Evolutionary conservation across 768 basidiomycete species (phyloP).

Genomic region (Boletus rubroflammeus): DNA sequence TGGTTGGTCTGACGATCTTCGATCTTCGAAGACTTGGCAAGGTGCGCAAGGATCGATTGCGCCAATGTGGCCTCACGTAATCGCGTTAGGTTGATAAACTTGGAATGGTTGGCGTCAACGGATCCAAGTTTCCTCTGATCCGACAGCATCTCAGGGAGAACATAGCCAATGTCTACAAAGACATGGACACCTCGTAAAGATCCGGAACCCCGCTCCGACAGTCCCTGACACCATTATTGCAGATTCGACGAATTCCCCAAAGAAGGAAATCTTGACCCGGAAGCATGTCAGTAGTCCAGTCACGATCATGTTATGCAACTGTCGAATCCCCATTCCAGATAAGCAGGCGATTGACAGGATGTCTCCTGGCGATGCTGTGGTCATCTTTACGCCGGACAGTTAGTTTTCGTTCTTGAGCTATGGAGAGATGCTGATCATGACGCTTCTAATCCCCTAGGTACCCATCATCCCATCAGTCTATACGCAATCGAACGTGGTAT

Average conservation of each 20-base stretch:
- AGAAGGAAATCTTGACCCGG: slow-evolving; percentile 61
- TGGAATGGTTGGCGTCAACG: slow-evolving; percentile 87
- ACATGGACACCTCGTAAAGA: slow-evolving; percentile 77
- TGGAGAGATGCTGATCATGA: not conserved
- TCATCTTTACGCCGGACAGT: slow-evolving; percentile 93
- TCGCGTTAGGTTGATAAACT: slow-evolving; percentile 58
- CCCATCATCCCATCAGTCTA: slow-evolving; percentile 80
- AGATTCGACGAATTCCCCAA: slow-evolving; percentile 83
- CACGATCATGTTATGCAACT: not conserved
- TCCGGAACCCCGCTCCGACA: not conserved
- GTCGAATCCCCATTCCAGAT: slow-evolving; percentile 44
- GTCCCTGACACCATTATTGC: not conserved
- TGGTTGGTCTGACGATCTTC: slow-evolving; percentile 86
- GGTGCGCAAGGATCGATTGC: slow-evolving; percentile 34
- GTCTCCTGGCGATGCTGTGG: slow-evolving; percentile 80
- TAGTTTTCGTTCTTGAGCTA: slow-evolving; percentile 27
- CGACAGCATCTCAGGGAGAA: slow-evolving; percentile 77
- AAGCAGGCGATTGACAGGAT: slow-evolving; percentile 76
- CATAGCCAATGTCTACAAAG: slow-evolving; percentile 79
- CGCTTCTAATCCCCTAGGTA: slow-evolving; percentile 42
- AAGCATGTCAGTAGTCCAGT: slow-evolving; percentile 65
- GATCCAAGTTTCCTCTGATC: slow-evolving; percentile 84
- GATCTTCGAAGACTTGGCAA: slow-evolving; percentile 85
- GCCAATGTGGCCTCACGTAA: slow-evolving; percentile 7
- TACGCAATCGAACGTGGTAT: slow-evolving; percentile 83